Conservation (phyloP, 257 asterid species). For the Capsicum chinense region DNA sequence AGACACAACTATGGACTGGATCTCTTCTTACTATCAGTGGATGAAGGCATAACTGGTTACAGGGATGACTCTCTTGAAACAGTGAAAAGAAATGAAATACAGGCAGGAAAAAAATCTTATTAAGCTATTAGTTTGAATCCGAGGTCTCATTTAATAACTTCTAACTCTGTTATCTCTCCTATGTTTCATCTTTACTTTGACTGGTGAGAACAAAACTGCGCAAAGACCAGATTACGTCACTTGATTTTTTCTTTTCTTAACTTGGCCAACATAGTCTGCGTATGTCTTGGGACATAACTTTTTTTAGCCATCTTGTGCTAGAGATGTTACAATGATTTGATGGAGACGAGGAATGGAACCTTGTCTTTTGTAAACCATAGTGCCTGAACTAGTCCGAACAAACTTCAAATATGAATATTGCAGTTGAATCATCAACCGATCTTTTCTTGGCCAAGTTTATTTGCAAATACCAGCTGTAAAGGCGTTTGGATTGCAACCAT, state of each 20-base stretch:
- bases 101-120: slow-evolving; percentile 47
- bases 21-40: slow-evolving; percentile 92
- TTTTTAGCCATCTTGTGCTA: background rate
- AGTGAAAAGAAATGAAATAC: slow-evolving; percentile 95
- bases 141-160: background rate
- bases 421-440: background rate
- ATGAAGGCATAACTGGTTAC: slow-evolving; percentile 98
- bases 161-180: background rate
- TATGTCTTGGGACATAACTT: slow-evolving; percentile 1
- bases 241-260: background rate
- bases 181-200: background rate
- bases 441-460: background rate
- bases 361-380: background rate
- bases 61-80: slow-evolving; percentile 98
- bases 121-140: slow-evolving; percentile 7
- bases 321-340: background rate
- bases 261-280: background rate
- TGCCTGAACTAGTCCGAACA: background rate
- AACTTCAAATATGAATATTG: background rate
- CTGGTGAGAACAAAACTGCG: background rate
- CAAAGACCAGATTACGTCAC: background rate
- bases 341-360: background rate
- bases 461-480: background rate
- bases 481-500: background rate
- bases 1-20: slow-evolving; percentile 87